A percentile compares a stretch with the other conserved stretches of the same genome.
These are phyloP conservation scores for Gastrolobium villosum DNA, from an alignment of 306 rosid species.

Conservation along the genomic window DNA sequence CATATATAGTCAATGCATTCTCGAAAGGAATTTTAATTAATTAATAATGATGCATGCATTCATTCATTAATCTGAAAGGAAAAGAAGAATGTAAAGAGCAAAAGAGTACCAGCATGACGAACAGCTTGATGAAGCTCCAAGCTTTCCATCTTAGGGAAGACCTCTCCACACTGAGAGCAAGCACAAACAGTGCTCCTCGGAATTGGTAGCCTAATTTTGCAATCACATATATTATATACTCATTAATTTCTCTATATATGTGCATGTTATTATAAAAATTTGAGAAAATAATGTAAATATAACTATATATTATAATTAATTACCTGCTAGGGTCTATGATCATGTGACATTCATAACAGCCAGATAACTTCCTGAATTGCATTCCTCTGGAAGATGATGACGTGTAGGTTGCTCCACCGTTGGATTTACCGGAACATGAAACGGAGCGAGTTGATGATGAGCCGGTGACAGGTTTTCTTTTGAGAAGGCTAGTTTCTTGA, in stretches of 20 bases:
- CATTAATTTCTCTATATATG: neutral
- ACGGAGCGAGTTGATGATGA: slow-evolving; percentile 52
- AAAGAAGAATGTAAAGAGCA: neutral
- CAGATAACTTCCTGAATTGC: slow-evolving; percentile 93
- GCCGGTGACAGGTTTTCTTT: slow-evolving; percentile 56
- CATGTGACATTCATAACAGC: slow-evolving; percentile 97
- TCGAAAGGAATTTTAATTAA: neutral
- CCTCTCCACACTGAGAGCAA: slow-evolving; percentile 95
- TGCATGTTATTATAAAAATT: too few species aligned
- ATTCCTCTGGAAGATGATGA: slow-evolving; percentile 79
- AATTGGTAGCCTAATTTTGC: slow-evolving; percentile 67
- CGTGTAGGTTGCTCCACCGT: slow-evolving; percentile 54
- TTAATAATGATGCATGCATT: slow-evolving; percentile 31
- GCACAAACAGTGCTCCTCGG: slow-evolving; percentile 78
- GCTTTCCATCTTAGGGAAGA: slow-evolving; percentile 85
- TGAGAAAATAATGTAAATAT: neutral
- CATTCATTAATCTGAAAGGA: neutral
- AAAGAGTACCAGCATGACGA: slow-evolving; percentile 88
- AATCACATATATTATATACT: neutral
- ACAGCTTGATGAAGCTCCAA: slow-evolving; percentile 92
- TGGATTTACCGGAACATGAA: slow-evolving; percentile 62
- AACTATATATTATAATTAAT: too few species aligned
- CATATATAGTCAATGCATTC: slow-evolving; percentile 15
- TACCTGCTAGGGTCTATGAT: slow-evolving; percentile 95
- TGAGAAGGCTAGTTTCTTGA: slow-evolving; percentile 72